Evolutionary conservation across 805 yeast species (phyloP).

Genomic region (Zygosaccharomyces bailii): DNA sequence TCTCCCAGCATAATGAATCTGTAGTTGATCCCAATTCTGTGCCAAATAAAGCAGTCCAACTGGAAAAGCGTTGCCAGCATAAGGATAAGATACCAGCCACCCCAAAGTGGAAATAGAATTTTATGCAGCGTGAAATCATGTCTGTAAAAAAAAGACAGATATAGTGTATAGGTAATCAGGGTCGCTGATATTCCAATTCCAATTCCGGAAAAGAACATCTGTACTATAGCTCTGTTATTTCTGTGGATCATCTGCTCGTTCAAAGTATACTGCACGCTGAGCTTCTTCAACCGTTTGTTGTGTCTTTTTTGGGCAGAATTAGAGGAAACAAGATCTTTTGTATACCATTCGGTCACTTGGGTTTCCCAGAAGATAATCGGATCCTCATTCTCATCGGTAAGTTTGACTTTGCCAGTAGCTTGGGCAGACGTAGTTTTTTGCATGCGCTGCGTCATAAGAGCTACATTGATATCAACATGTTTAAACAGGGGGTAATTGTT

Average conservation of each 20-base stretch:
- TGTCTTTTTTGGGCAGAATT: constrained; percentile 29
- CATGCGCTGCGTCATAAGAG: constrained; percentile 28
- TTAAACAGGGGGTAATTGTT: constrained; percentile 28
- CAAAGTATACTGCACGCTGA: constrained; percentile 31
- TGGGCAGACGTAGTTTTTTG: constrained; percentile 18
- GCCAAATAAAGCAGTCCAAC: constrained; percentile 70
- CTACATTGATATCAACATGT: constrained; percentile 27
- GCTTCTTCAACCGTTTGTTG: constrained; percentile 28
- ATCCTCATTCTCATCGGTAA: constrained; percentile 26
- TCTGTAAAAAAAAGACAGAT: constrained; percentile 41
- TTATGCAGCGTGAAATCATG: constrained; percentile 36
- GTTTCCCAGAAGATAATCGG: constrained; percentile 33
- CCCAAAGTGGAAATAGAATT: constrained; percentile 83
- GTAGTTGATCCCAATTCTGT: constrained; percentile 73
- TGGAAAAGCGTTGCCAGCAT: constrained; percentile 64
- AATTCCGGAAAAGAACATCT: constrained; percentile 61
- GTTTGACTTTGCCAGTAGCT: constrained; percentile 14
- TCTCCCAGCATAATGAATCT: constrained; percentile 79
- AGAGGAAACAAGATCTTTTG: constrained; percentile 32
- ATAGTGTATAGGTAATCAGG: constrained; percentile 57
- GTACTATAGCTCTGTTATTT: constrained; percentile 34
- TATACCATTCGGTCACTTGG: constrained; percentile 40
- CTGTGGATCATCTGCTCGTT: constrained; percentile 36
- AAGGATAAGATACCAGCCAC: constrained; percentile 70
- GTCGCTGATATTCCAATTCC: constrained; percentile 70